Evolutionary conservation across 192 early-diverging fungal genomes (phyloP).

Genomic region (Coemansia sp.): DNA sequence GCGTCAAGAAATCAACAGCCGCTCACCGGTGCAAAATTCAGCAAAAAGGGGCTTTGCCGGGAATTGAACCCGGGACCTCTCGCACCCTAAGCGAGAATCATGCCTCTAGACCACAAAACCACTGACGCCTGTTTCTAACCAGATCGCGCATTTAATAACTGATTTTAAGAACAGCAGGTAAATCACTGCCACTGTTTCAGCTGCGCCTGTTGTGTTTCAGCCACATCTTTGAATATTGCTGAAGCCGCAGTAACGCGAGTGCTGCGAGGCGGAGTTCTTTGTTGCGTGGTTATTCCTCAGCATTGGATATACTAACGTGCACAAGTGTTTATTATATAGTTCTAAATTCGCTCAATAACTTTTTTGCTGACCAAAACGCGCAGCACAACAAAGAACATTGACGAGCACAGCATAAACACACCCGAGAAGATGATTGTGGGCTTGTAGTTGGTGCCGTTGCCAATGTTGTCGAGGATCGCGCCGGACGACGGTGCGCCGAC

Average conservation of each 20-base stretch:
- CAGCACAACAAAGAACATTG: constrained; percentile 27
- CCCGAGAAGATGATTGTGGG: constrained; percentile 47
- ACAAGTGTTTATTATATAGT: not conserved
- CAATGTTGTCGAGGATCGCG: constrained; percentile 56
- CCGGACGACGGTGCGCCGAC: constrained; percentile 56
- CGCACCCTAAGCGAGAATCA: constrained; percentile 59
- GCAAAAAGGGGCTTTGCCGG: too few relatives aligned
- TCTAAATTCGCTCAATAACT: constrained; percentile 17
- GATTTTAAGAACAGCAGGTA: too few relatives aligned
- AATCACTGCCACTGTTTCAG: too few relatives aligned
- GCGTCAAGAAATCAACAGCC: too few relatives aligned
- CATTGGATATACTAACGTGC: too few relatives aligned
- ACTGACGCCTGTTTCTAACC: not conserved
- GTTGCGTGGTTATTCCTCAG: too few relatives aligned
- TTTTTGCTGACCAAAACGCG: constrained; percentile 9
- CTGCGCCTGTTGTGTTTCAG: too few relatives aligned
- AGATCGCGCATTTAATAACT: not conserved
- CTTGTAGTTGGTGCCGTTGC: constrained; percentile 37
- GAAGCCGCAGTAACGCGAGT: too few relatives aligned
- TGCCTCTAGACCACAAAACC: constrained; percentile 57
- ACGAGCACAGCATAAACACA: constrained; percentile 35
- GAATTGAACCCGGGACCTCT: constrained; percentile 40
- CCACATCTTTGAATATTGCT: too few relatives aligned
- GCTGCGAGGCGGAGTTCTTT: too few relatives aligned
- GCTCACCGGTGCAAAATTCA: too few relatives aligned